Evolutionary conservation across 768 basidiomycete genomes (phyloP), one percentile per base, ranked within the genome.

Genomic region (Omphalotus guepiniiformis): DNA sequence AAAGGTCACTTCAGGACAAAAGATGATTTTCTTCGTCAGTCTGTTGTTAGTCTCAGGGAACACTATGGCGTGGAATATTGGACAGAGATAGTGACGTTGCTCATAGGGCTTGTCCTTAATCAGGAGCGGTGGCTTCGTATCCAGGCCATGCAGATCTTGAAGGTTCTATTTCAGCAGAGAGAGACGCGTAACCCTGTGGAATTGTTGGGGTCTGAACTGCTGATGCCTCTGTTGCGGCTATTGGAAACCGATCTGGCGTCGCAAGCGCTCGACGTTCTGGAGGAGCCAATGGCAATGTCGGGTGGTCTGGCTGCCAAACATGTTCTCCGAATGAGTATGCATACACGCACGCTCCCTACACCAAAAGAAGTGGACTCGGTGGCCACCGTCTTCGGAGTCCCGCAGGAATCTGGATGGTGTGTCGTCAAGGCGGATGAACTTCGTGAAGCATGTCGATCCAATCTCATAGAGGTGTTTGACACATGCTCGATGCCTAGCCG

Each of bases 21-120:
- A 58, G 93, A 97, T 43, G 93, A 96, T 65, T 95, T 95, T 68
- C 76, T 95, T 49, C 82, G 91, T 4, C 92, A 96, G 60, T 92
- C 90, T 0, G 83, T 92, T 18, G 74, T 81, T 2, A 85, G 88
- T 55, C 74, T 97, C 29, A 82, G 92, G 18, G 93, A 96, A 59
- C 83, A 90, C 63, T 93, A 91, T 58, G 80, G 82, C 0, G 71
- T 71, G 3, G 77, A 88, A 42, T 71, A 82, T 55, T 89, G 89
- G 80, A 77, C 85, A 2, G 83, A 92, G 23, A 80, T 93, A 16
- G 82, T 91, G 39, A 88, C 89, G 1, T 73, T 93, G 13, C 78
- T 96, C n/a, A 74, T 95, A 9, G 87, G 92, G 9, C 74, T 95
- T 11, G 82, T 93, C 15, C 75, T 95, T 48, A 97, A 97, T 62